Percentiles rank a stretch among this genome's conserved stretches.
Conservation (phyloP, 805 yeast genomes). For the Candida sphagnicola region DNA sequence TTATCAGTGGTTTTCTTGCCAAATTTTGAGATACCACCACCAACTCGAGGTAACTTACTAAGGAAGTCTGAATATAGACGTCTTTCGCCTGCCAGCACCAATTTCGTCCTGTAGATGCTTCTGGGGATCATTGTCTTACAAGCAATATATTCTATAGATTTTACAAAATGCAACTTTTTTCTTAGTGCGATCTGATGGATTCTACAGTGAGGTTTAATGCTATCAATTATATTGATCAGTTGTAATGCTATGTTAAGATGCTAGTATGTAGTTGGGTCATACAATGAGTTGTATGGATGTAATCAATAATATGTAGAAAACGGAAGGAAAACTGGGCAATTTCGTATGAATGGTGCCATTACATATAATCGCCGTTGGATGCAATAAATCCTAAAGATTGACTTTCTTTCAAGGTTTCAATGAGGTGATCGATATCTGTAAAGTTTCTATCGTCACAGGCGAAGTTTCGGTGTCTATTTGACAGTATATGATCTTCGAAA, state of each 20-base stretch:
- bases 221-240: too few relatives aligned
- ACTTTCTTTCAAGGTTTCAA: slow-evolving; percentile 45
- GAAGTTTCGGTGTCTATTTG: slow-evolving; percentile 71
- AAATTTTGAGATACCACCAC: slow-evolving; percentile 19
- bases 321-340: too few relatives aligned
- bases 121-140: background rate
- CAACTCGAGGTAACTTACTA: slow-evolving; percentile 25
- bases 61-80: slow-evolving; percentile 13
- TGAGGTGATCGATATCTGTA: slow-evolving; percentile 69
- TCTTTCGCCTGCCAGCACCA: background rate
- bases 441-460: slow-evolving; percentile 73
- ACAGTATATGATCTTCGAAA: slow-evolving; percentile 68
- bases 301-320: too few relatives aligned
- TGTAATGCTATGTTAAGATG: background rate
- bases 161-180: too few relatives aligned
- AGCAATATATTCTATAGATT: background rate
- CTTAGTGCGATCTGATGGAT: too few relatives aligned
- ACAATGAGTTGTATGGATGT: too few relatives aligned
- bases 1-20: slow-evolving; percentile 6
- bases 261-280: background rate
- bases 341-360: too few relatives aligned
- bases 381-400: slow-evolving; percentile 39
- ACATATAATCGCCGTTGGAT: slow-evolving; percentile 36
- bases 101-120: background rate
- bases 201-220: background rate